Base-by-base conservation (phyloP, 179 eudicot genomes). In the Vitellaria paradoxa region DNA sequence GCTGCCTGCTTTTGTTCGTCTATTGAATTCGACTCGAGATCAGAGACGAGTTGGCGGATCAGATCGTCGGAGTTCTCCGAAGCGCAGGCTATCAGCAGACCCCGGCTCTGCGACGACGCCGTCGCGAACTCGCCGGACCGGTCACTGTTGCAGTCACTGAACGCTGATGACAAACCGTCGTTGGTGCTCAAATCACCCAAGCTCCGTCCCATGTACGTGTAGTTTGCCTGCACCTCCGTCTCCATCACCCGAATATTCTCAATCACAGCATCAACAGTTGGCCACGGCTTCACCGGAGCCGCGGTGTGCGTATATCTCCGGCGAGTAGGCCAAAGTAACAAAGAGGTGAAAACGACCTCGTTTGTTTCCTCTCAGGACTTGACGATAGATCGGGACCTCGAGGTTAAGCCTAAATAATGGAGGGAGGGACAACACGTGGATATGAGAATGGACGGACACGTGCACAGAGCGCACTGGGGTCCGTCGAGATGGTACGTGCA, bases 101-200 rank as follows among this genome's bases (percentile, higher is more conserved):
- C 91, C 17, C 94, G 93, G 78, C 89, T 85, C 14, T 84, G 79
- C 0, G 92, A 78, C 6, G 91, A 77, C 1, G 91, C 76, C 4
- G 90, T 60, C 9, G 85, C 69, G 74, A 93, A 93, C 75, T 93
- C 98, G 78, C 97, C 93, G 74, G 98, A 93, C 45, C 86, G 76
- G 77, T 93, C 98, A 76, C 94, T 90, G 83, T 88, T 84, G 77
- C 98, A 93, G 65, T 93, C 98, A 73, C 98, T 93, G 84, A 93
- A 93, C 15, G 98, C 98, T 1, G 98, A 87, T 0, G 94, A 88
- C 0, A 91, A 84, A 53, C 68, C 70, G 73, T 88, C 89, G 80
- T 81, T 82, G 77, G 79, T 53, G 67, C 30, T 47, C 9, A 87
- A 76, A 59, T 84, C 84, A 83, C 77, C 73, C 83, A 93, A 87